Conservation (phyloP, 2,329 filamentous ascomycete species). For the Pezicula carpinea region DNA sequence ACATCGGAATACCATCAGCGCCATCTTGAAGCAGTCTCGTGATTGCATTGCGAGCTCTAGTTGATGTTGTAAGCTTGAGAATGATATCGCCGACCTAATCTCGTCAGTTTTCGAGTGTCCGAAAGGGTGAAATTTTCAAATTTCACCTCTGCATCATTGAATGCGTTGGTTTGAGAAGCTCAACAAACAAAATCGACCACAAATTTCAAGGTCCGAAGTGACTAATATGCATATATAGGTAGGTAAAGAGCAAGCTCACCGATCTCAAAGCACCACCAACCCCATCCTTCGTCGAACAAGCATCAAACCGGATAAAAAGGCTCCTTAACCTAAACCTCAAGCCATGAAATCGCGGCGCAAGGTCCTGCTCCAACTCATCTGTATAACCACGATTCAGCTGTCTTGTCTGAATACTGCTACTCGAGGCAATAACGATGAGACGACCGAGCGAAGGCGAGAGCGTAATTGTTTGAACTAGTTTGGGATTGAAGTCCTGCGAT, state of each 20-base stretch:
- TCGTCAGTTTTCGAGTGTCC: conserved; percentile 14
- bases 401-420: conserved; percentile 29
- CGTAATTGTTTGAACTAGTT: conserved; percentile 25
- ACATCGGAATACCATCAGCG: conserved; percentile 26
- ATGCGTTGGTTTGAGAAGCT: no score
- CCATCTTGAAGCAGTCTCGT: conserved; percentile 18
- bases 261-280: conserved; percentile 4
- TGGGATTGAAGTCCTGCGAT: conserved; percentile 26
- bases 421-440: conserved; percentile 27
- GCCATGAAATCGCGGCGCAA: conserved; percentile 21
- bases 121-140: no score
- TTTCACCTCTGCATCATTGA: no score
- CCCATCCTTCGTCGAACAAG: conserved; percentile 40
- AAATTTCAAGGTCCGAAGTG: no score
- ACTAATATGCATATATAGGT: no score
- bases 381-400: conserved; percentile 26
- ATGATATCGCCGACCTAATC: conserved; percentile 29
- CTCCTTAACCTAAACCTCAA: conserved; percentile 30
- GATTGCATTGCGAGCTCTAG: conserved; percentile 32
- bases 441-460: conserved; percentile 26
- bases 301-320: conserved; percentile 38
- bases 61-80: conserved; percentile 34
- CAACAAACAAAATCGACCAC: no score
- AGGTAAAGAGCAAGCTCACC: no score
- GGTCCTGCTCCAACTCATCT: conserved; percentile 30